phyloP scores from a whole-genome alignment of 1,139 yeast species.

The Yamadazyma conglobata region DNA sequence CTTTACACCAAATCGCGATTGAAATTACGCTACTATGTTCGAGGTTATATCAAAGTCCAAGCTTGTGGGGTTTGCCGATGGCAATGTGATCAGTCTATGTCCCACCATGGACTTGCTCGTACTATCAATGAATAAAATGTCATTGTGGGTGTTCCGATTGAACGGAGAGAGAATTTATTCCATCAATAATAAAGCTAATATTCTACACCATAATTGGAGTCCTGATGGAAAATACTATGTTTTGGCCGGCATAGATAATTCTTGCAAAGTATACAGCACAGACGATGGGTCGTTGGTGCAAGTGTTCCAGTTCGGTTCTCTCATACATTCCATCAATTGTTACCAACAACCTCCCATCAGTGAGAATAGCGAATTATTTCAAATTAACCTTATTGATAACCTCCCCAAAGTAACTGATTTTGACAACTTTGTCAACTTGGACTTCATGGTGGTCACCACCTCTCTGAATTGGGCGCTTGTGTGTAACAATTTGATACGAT shows the following conservation, averaged over 20 bases:
- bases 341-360: constrained; percentile 7
- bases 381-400: constrained; percentile 23
- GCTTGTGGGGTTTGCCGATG: constrained; percentile 39
- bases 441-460: constrained; percentile 12
- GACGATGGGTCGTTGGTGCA: constrained; percentile 43
- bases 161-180: constrained; percentile 57
- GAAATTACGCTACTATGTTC: constrained; percentile 9
- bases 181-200: constrained; percentile 34
- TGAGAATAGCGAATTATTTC: constrained; percentile 19
- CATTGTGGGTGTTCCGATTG: constrained; percentile 51
- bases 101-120: constrained; percentile 55
- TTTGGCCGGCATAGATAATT: constrained; percentile 42
- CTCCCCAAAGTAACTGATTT: constrained; percentile 24
- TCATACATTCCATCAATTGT: constrained; percentile 27
- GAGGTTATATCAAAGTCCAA: constrained; percentile 7
- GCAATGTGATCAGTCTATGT: constrained; percentile 48
- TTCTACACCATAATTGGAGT: constrained; percentile 33
- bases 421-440: constrained; percentile 8
- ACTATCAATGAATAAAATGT: constrained; percentile 43
- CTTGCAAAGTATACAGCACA: constrained; percentile 46
- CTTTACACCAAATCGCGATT: no score
- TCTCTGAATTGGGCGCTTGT: constrained; percentile 8
- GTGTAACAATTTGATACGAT: constrained; percentile 29
- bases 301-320: constrained; percentile 15
- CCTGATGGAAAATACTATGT: constrained; percentile 41